Base-by-base conservation (phyloP, 2,329 filamentous ascomycete genomes). In the Fusarium sp. region DNA sequence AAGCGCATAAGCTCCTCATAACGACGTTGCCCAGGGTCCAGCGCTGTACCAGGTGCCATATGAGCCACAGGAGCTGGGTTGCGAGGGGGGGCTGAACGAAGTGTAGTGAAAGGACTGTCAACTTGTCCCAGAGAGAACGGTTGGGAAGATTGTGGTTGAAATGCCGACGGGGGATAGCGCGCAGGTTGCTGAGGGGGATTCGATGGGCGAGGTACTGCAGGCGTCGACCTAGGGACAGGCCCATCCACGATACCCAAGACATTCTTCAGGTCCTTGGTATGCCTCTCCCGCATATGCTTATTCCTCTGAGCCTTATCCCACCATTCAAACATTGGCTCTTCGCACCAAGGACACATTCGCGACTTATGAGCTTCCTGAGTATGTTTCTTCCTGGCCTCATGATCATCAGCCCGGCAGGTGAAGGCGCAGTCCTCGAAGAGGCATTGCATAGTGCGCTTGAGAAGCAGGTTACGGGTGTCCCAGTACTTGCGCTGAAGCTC, bases 361-460 rank as follows among this genome's bases (percentile, higher is more conserved):
- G 70, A 69, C n/a, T 70, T 47, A 55, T 87, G 86, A 1, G 65
- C 73, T n/a, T 79, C 69, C 33, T 70, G 54, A 8, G 85, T 42
- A 58, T 88, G 86, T 11, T 63, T 62, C 20, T 80, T 74, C n/a
- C 86, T 78, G 6, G 70, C 74, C 6, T 74, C 69, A 3, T 70
- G 48, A 7, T 85, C 77, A 22, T 75, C 69, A 7, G 78, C 71
- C 8, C 78, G 74, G 65, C 82, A 84, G 20, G 73, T 76, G n/a
- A 79, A 80, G 1, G 75, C 52, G 62, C 86, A 87, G 33, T 75
- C 78, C 7, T 72, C 41, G 48, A 83, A 85, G 0, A 83, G 83
- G 48, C 85, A 88, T n/a, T 74, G 76, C 28, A 77, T 69, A 4
- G 73, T 77, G 15, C 85, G 81, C 2, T 74, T 75, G 56, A 76